A percentile compares a stretch with the other conserved stretches of the same genome.
These are phyloP conservation scores for Cladophialophora exuberans DNA, from an alignment of 2,329 filamentous ascomycete species.

Conservation along the genomic window DNA sequence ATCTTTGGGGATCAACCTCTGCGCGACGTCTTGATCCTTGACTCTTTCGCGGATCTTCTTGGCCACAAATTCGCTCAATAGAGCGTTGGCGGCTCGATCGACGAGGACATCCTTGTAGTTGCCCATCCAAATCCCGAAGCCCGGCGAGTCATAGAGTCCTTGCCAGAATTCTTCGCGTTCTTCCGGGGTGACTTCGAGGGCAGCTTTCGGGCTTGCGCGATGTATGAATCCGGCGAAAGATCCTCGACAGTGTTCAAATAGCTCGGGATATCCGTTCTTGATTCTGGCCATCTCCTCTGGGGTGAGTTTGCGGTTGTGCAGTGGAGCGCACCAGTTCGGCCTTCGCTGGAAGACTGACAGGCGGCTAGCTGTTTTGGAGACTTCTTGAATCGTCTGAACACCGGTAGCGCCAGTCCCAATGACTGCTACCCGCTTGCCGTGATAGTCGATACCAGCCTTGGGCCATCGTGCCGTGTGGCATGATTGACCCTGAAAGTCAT, in stretches of 20 bases:
- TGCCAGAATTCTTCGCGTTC: slow-evolving; percentile 48
- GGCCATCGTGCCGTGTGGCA: slow-evolving; percentile 66
- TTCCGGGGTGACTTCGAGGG: background rate
- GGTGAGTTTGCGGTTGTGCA: slow-evolving; percentile 56
- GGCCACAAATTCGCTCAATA: slow-evolving; percentile 59
- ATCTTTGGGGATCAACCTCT: slow-evolving; percentile 56
- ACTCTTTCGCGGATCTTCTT: slow-evolving; percentile 56
- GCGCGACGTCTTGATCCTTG: slow-evolving; percentile 51
- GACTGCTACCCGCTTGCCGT: slow-evolving; percentile 62
- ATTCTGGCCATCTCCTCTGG: slow-evolving; percentile 51
- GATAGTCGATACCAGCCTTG: slow-evolving; percentile 57
- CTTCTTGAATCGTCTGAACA: slow-evolving; percentile 53
- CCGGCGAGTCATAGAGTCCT: slow-evolving; percentile 53
- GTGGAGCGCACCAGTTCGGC: slow-evolving; percentile 65
- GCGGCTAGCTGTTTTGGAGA: slow-evolving; percentile 54
- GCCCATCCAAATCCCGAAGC: slow-evolving; percentile 57
- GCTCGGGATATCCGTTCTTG: background rate
- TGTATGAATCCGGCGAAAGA: slow-evolving; percentile 64
- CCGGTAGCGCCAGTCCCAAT: slow-evolving; percentile 65
- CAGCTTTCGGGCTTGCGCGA: background rate
- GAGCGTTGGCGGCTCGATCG: slow-evolving; percentile 52
- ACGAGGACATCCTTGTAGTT: slow-evolving; percentile 55
- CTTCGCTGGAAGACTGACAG: slow-evolving; percentile 63
- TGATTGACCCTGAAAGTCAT: slow-evolving; percentile 56
- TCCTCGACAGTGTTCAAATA: slow-evolving; percentile 37